Evolutionary conservation across 2,329 filamentous ascomycete species (phyloP), one percentile per base, ranked within the genome.

Genomic region (Clarireedia homoeocarpa): DNA sequence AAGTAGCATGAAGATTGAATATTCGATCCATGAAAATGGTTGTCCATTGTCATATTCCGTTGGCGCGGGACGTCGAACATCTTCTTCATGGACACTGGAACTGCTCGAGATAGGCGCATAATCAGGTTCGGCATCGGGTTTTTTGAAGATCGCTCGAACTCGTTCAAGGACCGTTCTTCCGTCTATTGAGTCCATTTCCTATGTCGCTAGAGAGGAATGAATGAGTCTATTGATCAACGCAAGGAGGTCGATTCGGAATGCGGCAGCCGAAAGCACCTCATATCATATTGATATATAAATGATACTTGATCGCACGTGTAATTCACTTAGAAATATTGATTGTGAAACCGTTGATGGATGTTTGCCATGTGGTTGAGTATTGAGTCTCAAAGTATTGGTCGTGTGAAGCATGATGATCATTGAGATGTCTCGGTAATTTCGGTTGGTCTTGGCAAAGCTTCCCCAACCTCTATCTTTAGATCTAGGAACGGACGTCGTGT

Each of bases 11-110:
- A 97, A 97, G 68, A 96, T 85, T 64, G 73, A 75, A 72, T 97
- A 99, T 70, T 95, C 89, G 38, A 89, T 68, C 84, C 88, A 91
- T 60, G 90, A 95, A 74, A 96, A 96, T 17, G 77, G 76, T 38
- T 75, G 73, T 9, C 51, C 58, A 17, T 53, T 58, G 14, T 50
- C 53, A 24, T 54, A 45, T 12, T 62, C 59, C 5, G 57, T 53
- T 14, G 24, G 59, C n/a, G 47, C 53, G 46, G 53, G 48, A 40
- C 53, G 44, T 24, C 47, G 54, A 6, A 51, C 51, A 56, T 61
- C 57, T 4, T 58, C 47, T 40, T 57, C 55, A 24, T 47, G 49
- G 14, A 46, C 17, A 38, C 50, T 51, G 10, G 51, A 40, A 20
- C 61, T 60, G 12, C 55, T 55, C 23, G 59, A 59, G 20, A 67